Conservation (phyloP, 2,329 filamentous ascomycete species). For the Trichoderma harzianum region DNA sequence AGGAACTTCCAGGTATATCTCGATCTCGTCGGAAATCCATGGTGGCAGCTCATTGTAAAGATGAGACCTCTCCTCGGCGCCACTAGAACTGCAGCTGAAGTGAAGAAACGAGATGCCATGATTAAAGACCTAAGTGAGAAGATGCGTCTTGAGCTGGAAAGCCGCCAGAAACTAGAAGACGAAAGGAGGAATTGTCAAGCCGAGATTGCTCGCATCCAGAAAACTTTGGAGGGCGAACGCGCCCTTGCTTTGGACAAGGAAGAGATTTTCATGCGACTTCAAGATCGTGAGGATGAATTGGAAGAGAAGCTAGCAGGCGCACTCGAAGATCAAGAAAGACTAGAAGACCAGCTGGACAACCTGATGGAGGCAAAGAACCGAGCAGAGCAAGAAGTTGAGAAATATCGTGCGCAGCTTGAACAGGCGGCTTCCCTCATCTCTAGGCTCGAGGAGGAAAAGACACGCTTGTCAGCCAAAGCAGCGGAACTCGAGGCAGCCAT, state of each 20-base stretch:
- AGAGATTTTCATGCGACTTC: slow-evolving; percentile 96
- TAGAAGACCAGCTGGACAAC: slow-evolving; percentile 90
- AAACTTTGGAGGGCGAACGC: slow-evolving; percentile 91
- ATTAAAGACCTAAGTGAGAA: slow-evolving; percentile 84
- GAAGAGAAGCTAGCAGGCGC: slow-evolving; percentile 90
- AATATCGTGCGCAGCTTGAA: slow-evolving; percentile 77
- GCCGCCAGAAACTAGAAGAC: slow-evolving; percentile 80
- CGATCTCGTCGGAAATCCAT: slow-evolving; percentile 85
- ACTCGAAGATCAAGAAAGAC: slow-evolving; percentile 86
- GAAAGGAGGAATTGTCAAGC: slow-evolving; percentile 82
- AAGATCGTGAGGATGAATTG: slow-evolving; percentile 84
- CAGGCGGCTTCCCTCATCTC: slow-evolving; percentile 86
- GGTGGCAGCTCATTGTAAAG: slow-evolving; percentile 93
- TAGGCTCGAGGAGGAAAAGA: slow-evolving; percentile 83
- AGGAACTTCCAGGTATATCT: slow-evolving; percentile 91
- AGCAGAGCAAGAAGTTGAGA: slow-evolving; percentile 79
- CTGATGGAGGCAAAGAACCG: slow-evolving; percentile 85
- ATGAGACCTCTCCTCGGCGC: slow-evolving; percentile 95
- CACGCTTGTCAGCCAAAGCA: slow-evolving; percentile 64
- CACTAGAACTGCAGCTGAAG: slow-evolving; percentile 85
- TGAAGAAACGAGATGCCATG: slow-evolving; percentile 91
- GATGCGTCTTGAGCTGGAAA: slow-evolving; percentile 71
- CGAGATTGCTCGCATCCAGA: slow-evolving; percentile 85
- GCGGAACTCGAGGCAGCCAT: slow-evolving; percentile 68
- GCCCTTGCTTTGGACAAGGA: slow-evolving; percentile 97